Percentiles rank a stretch among this genome's conserved stretches.
These are phyloP conservation scores for Carex kokanica DNA, from an alignment of 176 grass and related monocot species.

Conservation along the genomic window DNA sequence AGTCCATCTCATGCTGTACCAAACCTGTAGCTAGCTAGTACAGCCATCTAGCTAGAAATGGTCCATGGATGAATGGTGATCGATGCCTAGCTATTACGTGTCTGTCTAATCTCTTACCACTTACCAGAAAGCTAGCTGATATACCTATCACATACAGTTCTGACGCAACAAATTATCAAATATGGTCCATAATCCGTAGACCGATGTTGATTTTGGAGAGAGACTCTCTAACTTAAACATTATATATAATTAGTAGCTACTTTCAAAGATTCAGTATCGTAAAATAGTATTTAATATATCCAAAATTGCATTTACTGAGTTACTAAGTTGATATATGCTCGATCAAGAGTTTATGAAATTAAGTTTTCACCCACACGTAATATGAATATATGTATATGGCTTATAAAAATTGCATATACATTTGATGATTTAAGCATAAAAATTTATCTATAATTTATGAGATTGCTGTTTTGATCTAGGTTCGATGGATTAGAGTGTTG, in stretches of 20 bases:
- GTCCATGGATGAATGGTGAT: constrained; percentile 11
- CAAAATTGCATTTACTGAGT: neutral
- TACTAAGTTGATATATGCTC: neutral
- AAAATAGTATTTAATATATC: neutral
- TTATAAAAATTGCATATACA: neutral
- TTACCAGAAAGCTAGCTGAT: neutral
- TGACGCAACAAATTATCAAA: neutral
- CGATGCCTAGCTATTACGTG: neutral
- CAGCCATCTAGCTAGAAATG: constrained; percentile 11
- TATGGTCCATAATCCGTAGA: constrained; percentile 11
- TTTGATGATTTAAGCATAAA: neutral
- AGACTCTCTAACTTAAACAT: neutral
- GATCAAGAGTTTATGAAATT: neutral
- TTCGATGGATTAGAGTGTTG: constrained; percentile 83
- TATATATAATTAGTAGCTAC: neutral
- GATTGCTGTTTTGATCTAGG: constrained; percentile 25
- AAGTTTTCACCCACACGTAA: neutral
- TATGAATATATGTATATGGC: neutral
- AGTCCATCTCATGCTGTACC: constrained; percentile 19
- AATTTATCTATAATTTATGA: neutral
- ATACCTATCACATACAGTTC: constrained; percentile 11
- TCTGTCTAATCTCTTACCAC: neutral
- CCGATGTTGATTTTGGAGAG: constrained; percentile 17
- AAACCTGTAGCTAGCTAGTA: neutral
- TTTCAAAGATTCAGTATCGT: constrained; percentile 4